Base-by-base conservation (phyloP, 441 rosid genomes). In the Monsonia emarginata region DNA sequence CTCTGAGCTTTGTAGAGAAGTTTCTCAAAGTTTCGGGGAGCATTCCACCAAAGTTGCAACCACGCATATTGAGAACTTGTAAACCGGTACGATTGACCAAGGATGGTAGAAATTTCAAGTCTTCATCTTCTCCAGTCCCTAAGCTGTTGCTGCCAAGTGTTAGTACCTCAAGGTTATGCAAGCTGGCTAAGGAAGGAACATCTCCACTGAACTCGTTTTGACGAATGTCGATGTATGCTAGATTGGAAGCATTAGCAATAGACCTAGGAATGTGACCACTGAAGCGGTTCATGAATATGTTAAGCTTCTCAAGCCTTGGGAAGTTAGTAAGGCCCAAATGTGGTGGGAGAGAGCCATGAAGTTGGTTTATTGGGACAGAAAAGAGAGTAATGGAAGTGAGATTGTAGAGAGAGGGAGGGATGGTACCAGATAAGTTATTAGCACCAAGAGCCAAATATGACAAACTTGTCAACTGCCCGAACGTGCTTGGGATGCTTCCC, bases 351-450 rank as follows among this genome's bases (percentile, higher is more conserved):
- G 1, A 26, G 4, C 81, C 79, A 21, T 18, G 14, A 44, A 79
- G 28, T 10, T 52, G 65, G 52, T 79, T 73, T 1, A 3, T 14
- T 0, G 19, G 9, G 13, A 68, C 11, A 14, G 44, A 27, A 0
- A 63, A 25, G 4, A 0, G 0, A 14, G 11, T 10, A 5, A 73
- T 9, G 2, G 71, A 56, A 7, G 82, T 50, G 32, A 75, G 67
- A 64, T 79, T 76, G 65, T 26, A 76, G 4, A 76, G n/a, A 1
- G 76, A 74, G 1, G 67, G 62, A 16, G 80, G 83, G 30, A 80
- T 36, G 1, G 56, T 31, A 13, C 82, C 71, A 0, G 54, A 50
- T 16, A 79, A 22, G 7, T 4, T n/a, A 50, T 75, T 78, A 6
- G 0, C 3, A 3, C 6, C 1, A 1, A 78, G 6, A 10, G 4